Conservation (phyloP, 2,329 filamentous ascomycete genomes). For the Coleophoma crateriformis region DNA sequence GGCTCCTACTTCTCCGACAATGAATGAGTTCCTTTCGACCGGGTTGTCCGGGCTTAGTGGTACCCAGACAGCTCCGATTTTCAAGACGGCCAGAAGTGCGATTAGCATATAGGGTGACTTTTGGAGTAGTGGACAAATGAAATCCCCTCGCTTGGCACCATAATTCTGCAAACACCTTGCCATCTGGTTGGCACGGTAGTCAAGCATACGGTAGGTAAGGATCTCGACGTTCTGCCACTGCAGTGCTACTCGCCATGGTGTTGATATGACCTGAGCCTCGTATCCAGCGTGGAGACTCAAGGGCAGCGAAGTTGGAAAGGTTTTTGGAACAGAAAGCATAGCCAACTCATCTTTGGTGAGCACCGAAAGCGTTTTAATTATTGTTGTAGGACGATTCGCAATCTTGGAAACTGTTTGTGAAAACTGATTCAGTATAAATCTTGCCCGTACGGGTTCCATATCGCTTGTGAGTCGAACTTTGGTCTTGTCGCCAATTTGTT, state of each 20-base stretch:
- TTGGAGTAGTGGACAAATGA: conserved; percentile 2
- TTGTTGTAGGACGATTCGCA: neutral
- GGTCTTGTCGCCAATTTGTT: neutral
- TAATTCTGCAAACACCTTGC: neutral
- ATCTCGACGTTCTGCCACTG: neutral
- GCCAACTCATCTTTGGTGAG: neutral
- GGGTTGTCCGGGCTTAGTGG: conserved; percentile 1
- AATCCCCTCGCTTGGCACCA: conserved; percentile 1
- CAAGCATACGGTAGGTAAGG: conserved; percentile 1
- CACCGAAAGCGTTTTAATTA: neutral
- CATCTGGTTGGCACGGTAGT: conserved; percentile 2
- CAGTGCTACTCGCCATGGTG: neutral
- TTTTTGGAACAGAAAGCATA: neutral
- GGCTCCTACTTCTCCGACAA: neutral
- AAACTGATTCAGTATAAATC: neutral
- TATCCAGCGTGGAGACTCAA: neutral
- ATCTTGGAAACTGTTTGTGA: neutral
- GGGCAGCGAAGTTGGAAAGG: neutral
- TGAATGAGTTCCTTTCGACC: neutral
- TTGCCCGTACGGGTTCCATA: neutral
- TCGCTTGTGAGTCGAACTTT: neutral
- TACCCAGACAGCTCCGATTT: neutral
- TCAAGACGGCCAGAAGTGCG: conserved; percentile 1
- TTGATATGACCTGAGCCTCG: neutral
- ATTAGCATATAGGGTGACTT: conserved; percentile 2